Base-by-base conservation (phyloP, 1,284 basidiomycete species). In the Blastosporella zonata region DNA sequence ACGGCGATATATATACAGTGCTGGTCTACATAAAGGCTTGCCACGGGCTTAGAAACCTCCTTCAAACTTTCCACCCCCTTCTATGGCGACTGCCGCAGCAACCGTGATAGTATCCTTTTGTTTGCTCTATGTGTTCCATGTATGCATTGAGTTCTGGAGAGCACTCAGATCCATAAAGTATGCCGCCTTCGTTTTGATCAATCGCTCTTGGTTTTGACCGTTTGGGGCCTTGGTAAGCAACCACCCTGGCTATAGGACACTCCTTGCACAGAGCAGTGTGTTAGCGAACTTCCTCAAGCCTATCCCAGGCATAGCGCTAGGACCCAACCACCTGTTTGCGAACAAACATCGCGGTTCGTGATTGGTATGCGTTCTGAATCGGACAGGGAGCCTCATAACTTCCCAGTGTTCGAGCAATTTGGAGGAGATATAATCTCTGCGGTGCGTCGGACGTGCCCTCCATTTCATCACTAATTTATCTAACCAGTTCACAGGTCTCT, bases 361-460 rank as follows among this genome's bases (percentile, higher is more conserved):
- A 33, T 31, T 18, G n/a, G n/a, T n/a, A n/a, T 29, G 7, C 10
- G 9, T 21, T 20, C n/a, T 23, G 10, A 22, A 35, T 35, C 31
- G 9, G 15, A 34, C 42, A 27, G 25, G 25, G 25, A 25, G 17
- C 13, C n/a, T 33, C 21, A n/a, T 18, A 22, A 10, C 7, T 12
- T 27, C 17, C 6, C 1, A 71, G 69, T 49, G 17, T 70, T 63
- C 44, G 55, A 62, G 37, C 34, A 51, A 15, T 60, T 53, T 38
- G 69, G 68, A 36, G 63, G 60, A 54, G 67, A 69, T 49, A 61
- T 66, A 21, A 50, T 60, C 50, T 62, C 65, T 22, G 41, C 54
- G n/a, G 67, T 70, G 22, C 29, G 45, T 15, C 6, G 17, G 9
- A 21, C 13, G 28, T 13, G 3, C 1, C 15, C 13, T 21, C 6